A percentile compares a stretch with the other conserved stretches of the same genome.
phyloP scores from a whole-genome alignment of 768 basidiomycete genomes.

The Xerocomus potaroensis region DNA sequence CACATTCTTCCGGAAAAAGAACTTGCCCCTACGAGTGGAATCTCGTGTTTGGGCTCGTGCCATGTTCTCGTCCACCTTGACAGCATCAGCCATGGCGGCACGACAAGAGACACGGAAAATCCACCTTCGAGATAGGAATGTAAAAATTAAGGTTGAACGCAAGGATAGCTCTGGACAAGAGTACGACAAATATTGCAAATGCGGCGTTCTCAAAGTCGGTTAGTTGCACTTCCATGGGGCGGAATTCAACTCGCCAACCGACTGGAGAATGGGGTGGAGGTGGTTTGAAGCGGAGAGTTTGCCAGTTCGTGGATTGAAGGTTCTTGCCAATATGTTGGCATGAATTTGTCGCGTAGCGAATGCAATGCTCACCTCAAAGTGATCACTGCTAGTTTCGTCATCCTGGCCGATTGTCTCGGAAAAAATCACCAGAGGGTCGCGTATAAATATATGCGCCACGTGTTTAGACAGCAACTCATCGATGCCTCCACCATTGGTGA shows the following conservation, averaged over 20 bases:
- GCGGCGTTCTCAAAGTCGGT: slow-evolving; percentile 99
- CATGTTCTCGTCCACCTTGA: slow-evolving; percentile 97
- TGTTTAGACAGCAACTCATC: slow-evolving; percentile 88
- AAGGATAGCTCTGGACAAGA: slow-evolving; percentile 91
- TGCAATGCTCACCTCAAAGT: slow-evolving; percentile 74
- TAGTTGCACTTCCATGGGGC: slow-evolving; percentile 98
- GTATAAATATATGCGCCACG: slow-evolving; percentile 93
- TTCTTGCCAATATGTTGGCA: slow-evolving; percentile 49
- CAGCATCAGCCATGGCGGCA: neutral
- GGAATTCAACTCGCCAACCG: slow-evolving; percentile 98
- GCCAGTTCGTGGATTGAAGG: slow-evolving; percentile 99
- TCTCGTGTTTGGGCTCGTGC: slow-evolving; percentile 78
- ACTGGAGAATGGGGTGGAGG: slow-evolving; percentile 90
- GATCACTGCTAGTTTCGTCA: slow-evolving; percentile 81
- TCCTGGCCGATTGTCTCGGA: slow-evolving; percentile 93
- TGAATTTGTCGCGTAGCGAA: neutral
- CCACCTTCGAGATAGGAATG: slow-evolving; percentile 92
- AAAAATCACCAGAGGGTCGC: slow-evolving; percentile 94
- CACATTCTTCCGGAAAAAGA: slow-evolving; percentile 87
- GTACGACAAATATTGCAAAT: slow-evolving; percentile 90
- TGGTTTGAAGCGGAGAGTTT: slow-evolving; percentile 97
- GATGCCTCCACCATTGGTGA: slow-evolving; percentile 50
- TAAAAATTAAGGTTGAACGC: slow-evolving; percentile 92
- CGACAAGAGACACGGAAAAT: neutral
- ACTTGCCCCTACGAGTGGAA: slow-evolving; percentile 68